A percentile compares a stretch with the other conserved stretches of the same genome.
phyloP scores from a whole-genome alignment of 2,329 filamentous ascomycete species.

The Cladosporium sphaerospermum region DNA sequence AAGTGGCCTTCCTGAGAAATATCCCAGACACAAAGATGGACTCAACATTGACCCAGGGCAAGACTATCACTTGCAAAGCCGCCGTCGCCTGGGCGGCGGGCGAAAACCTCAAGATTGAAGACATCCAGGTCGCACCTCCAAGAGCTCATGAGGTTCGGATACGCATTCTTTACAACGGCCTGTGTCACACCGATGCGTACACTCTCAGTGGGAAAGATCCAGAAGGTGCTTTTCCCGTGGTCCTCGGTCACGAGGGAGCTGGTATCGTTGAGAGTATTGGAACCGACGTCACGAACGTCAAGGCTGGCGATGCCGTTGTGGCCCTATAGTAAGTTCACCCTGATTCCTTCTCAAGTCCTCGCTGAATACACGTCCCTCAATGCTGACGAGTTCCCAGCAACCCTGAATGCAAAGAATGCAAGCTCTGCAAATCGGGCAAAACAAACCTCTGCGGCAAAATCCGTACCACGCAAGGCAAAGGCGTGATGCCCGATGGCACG shows the following conservation, averaged over 20 bases:
- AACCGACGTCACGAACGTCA: slow-evolving; percentile 85
- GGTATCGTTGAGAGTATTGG: slow-evolving; percentile 51
- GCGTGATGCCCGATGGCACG: slow-evolving; percentile 92
- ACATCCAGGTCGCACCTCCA: slow-evolving; percentile 80
- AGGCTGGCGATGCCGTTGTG: slow-evolving; percentile 81
- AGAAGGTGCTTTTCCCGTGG: slow-evolving; percentile 80
- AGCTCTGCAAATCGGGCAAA: slow-evolving; percentile 98
- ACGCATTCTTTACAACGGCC: slow-evolving; percentile 89
- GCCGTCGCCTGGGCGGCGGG: slow-evolving; percentile 93
- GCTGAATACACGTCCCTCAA: not conserved
- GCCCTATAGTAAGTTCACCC: slow-evolving; percentile 62
- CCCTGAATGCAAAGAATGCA: slow-evolving; percentile 90
- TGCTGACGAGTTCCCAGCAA: slow-evolving; percentile 51
- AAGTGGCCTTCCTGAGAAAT: no score
- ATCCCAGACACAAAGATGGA: slow-evolving; percentile 1
- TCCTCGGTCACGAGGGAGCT: slow-evolving; percentile 76
- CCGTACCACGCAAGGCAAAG: slow-evolving; percentile 83
- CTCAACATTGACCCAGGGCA: slow-evolving; percentile 49
- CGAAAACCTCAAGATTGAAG: slow-evolving; percentile 77
- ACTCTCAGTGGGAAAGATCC: slow-evolving; percentile 90
- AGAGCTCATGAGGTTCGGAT: slow-evolving; percentile 89
- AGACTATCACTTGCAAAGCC: slow-evolving; percentile 82
- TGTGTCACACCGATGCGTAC: slow-evolving; percentile 94
- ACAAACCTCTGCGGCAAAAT: slow-evolving; percentile 98
- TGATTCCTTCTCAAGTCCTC: not conserved